phyloP scores from a whole-genome alignment of 805 yeast genomes.

The Barnettozyma salicaria region DNA sequence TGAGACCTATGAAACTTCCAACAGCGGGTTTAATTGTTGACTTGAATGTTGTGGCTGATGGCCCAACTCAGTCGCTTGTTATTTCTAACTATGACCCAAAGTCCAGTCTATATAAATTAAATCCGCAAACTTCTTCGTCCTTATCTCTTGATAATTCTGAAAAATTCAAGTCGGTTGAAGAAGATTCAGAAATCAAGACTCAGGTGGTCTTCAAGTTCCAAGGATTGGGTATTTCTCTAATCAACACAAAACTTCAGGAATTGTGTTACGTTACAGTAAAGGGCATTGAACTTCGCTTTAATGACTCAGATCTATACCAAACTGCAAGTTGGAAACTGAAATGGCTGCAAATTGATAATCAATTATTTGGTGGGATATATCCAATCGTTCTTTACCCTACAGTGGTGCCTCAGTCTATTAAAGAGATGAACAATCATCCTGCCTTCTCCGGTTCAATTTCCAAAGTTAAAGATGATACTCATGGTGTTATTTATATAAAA shows the following conservation, averaged over 20 bases:
- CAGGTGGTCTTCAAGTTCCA: conserved; percentile 57
- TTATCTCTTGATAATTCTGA: conserved; percentile 32
- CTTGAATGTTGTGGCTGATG: conserved; percentile 91
- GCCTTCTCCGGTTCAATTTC: conserved; percentile 82
- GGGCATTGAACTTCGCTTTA: conserved; percentile 76
- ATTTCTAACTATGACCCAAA: conserved; percentile 78
- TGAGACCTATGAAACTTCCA: conserved; percentile 79
- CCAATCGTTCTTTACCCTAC: conserved; percentile 90
- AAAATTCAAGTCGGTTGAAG: conserved; percentile 46
- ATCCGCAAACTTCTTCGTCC: conserved; percentile 26
- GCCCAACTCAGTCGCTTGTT: conserved; percentile 84
- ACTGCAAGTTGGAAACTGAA: conserved; percentile 74
- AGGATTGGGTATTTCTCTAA: conserved; percentile 84
- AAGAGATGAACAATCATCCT: conserved; percentile 85
- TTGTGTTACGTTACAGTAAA: conserved; percentile 75
- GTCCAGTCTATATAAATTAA: conserved; percentile 61
- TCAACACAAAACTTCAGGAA: conserved; percentile 67
- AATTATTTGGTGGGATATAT: conserved; percentile 77
- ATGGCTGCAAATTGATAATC: conserved; percentile 95
- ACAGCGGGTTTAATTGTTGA: conserved; percentile 57
- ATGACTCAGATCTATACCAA: conserved; percentile 80
- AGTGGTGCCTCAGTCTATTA: conserved; percentile 75
- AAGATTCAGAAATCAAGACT: conserved; percentile 30
- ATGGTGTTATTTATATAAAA: conserved; percentile 85
- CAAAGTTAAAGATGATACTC: conserved; percentile 78